phyloP scores from a whole-genome alignment of 1,139 yeast genomes.

The Dujonia santamariae region DNA sequence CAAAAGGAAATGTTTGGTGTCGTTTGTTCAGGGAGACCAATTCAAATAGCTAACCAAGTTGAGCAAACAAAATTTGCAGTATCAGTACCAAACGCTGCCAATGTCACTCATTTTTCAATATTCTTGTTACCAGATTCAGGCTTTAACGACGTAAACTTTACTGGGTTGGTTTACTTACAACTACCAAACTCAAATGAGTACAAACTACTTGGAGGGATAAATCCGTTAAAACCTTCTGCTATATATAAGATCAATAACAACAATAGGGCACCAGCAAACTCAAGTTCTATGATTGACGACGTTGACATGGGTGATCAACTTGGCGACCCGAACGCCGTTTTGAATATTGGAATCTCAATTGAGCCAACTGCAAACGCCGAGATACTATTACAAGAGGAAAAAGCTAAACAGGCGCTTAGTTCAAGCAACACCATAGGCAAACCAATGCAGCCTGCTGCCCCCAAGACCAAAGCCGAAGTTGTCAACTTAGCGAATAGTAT shows the following conservation, averaged over 20 bases:
- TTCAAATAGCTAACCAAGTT: slow-evolving; percentile 57
- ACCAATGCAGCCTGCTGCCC: slow-evolving; percentile 17
- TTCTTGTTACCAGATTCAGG: slow-evolving; percentile 70
- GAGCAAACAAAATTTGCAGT: slow-evolving; percentile 64
- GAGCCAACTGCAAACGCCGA: slow-evolving; percentile 71
- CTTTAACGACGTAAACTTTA: slow-evolving; percentile 61
- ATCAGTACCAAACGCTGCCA: slow-evolving; percentile 57
- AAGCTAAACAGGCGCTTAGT: slow-evolving; percentile 20
- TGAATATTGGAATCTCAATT: slow-evolving; percentile 83
- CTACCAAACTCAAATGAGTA: slow-evolving; percentile 68
- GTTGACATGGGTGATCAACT: slow-evolving; percentile 29
- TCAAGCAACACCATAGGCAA: slow-evolving; percentile 19
- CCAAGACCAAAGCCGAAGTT: slow-evolving; percentile 22
- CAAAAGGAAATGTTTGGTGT: slow-evolving; percentile 61
- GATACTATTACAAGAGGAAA: slow-evolving; percentile 38
- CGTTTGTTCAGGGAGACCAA: slow-evolving; percentile 56
- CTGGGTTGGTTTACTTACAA: slow-evolving; percentile 88
- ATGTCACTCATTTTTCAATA: slow-evolving; percentile 68
- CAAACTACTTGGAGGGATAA: slow-evolving; percentile 73
- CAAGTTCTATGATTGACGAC: slow-evolving; percentile 21
- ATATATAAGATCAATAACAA: slow-evolving; percentile 73
- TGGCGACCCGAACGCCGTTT: slow-evolving; percentile 24
- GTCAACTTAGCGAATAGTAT: slow-evolving; percentile 76
- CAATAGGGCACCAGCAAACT: slow-evolving; percentile 8
- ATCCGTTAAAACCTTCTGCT: slow-evolving; percentile 80